Evolutionary conservation across 75 land plant species (phyloP).

Genomic region (Chamaecyparis obtusa): DNA sequence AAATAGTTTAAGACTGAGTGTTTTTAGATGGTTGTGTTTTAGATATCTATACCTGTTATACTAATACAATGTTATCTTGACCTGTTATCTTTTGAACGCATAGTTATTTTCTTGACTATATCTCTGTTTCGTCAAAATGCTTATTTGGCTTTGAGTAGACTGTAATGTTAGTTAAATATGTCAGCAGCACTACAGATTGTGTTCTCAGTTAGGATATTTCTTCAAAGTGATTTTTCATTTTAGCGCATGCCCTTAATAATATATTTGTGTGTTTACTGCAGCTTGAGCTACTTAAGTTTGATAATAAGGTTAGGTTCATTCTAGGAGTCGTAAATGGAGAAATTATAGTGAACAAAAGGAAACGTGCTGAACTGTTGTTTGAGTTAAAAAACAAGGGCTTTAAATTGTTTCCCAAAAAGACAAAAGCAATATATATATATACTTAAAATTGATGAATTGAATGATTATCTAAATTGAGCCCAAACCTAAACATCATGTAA

Average conservation of each 20-base stretch:
- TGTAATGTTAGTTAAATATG: no score
- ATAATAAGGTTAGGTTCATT: slow-evolving; percentile 92
- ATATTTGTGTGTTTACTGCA: slow-evolving; percentile 27
- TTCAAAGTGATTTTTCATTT: background rate
- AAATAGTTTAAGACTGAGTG: no score
- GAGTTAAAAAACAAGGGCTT: slow-evolving; percentile 83
- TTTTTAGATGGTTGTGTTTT: no score
- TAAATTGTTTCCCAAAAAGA: slow-evolving; percentile 87
- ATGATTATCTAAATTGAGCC: background rate
- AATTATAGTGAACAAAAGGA: slow-evolving; percentile 88
- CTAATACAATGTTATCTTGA: no score
- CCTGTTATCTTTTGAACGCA: no score
- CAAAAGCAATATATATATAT: slow-evolving; percentile 23
- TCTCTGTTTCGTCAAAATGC: background rate
- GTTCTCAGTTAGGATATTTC: background rate
- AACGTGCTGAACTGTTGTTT: slow-evolving; percentile 68
- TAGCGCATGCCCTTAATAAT: background rate
- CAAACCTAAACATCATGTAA: background rate
- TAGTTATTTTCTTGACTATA: background rate
- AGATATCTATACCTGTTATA: no score
- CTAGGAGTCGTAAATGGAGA: slow-evolving; percentile 84
- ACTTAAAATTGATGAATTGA: background rate
- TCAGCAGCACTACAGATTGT: no score
- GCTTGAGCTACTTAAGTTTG: slow-evolving; percentile 67
- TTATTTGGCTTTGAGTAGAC: background rate